Conservation (phyloP, 305 asterid species). For the Fraxinus albicans region DNA sequence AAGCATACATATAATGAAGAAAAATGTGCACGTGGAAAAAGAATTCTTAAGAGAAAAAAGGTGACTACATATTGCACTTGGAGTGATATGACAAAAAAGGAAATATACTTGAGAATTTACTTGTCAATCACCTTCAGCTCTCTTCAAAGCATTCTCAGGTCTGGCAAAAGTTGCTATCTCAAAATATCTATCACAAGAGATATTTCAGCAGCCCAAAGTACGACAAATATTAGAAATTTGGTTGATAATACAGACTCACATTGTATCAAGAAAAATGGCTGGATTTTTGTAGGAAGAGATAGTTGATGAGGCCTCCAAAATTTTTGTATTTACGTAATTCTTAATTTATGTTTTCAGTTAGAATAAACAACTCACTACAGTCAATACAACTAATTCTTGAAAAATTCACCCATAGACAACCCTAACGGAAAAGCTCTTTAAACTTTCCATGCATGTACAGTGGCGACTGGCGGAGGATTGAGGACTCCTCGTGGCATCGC, state of each 20-base stretch:
- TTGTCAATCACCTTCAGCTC: conserved; percentile 73
- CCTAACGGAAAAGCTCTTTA: neutral
- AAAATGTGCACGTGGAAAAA: neutral
- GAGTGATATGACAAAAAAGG: neutral
- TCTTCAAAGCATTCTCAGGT: conserved; percentile 95
- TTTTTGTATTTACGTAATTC: neutral
- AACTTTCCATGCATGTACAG: neutral
- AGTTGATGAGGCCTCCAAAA: neutral
- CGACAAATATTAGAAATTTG: too few species aligned
- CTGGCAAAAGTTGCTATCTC: conserved; percentile 79
- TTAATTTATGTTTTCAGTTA: too few species aligned
- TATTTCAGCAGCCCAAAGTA: conserved; percentile 22
- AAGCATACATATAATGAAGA: neutral
- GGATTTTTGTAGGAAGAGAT: too few species aligned
- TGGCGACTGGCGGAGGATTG: too few species aligned
- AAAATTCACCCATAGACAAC: neutral
- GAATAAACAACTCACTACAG: neutral
- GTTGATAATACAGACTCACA: too few species aligned
- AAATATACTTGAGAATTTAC: neutral
- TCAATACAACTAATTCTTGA: neutral
- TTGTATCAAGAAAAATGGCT: too few species aligned
- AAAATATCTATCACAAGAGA: conserved; percentile 9
- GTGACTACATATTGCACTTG: neutral
- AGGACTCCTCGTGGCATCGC: too few species aligned
- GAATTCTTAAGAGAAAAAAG: neutral